A percentile compares a stretch with the other conserved stretches of the same genome.
Evolutionary conservation across 225 moss, liverwort and hornwort genomes (phyloP).

Genomic region (Polytrichum commune): DNA sequence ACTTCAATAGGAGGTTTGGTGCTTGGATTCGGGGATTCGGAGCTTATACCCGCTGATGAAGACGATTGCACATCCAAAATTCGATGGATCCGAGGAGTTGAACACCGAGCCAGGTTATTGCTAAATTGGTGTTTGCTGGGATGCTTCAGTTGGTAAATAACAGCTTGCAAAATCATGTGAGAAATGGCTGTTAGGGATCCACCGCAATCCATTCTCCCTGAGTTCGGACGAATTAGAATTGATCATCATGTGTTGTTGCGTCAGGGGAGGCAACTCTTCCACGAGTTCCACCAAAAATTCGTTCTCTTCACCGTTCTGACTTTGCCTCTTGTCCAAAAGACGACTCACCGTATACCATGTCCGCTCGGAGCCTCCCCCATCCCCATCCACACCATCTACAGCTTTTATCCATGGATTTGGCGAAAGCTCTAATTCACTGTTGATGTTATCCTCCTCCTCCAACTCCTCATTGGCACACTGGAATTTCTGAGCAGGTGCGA

Average conservation of each 20-base stretch:
- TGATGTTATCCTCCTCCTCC: neutral
- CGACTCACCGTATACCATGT: slow-evolving; percentile 20
- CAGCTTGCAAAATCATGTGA: slow-evolving; percentile 16
- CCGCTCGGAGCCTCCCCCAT: slow-evolving; percentile 4
- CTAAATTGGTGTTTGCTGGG: too few relatives aligned
- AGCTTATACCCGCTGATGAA: too few relatives aligned
- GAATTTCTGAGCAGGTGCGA: neutral
- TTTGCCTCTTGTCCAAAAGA: slow-evolving; percentile 16
- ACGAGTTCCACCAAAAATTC: slow-evolving; percentile 26
- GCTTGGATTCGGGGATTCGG: too few relatives aligned
- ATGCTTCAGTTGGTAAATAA: slow-evolving; percentile 6
- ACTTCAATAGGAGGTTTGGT: too few relatives aligned
- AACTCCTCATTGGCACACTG: neutral
- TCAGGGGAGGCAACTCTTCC: neutral
- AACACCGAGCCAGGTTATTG: too few relatives aligned
- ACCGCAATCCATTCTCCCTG: slow-evolving; percentile 6
- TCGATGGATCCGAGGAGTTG: too few relatives aligned
- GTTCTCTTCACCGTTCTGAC: slow-evolving; percentile 7
- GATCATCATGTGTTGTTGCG: neutral
- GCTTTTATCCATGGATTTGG: slow-evolving; percentile 5
- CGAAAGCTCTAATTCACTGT: slow-evolving; percentile 2
- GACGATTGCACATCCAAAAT: too few relatives aligned
- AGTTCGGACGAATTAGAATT: neutral
- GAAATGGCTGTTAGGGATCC: slow-evolving; percentile 35
- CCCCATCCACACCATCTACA: neutral